Evolutionary conservation across 805 yeast species (phyloP), one percentile per base, ranked within the genome.

Genomic region (Brettanomyces custersianus): DNA sequence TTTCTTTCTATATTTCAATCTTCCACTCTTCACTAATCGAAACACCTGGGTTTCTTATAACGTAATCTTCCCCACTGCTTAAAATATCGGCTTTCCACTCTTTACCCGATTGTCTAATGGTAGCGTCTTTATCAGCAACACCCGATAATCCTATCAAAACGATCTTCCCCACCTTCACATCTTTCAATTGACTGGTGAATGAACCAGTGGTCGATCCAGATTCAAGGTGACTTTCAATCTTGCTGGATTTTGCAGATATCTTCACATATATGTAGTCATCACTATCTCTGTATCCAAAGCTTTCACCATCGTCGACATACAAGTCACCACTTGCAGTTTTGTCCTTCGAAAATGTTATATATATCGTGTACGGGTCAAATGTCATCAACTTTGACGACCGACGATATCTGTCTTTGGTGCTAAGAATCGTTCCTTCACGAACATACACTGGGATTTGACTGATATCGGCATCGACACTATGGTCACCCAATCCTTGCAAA

Each of bases 301-400:
- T 66, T 46, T 78, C 82, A 12, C 94, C 95, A 56, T 88, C 97
- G 54, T 88, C 97, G 25, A 81, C 57, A 54, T 87, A 88, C 22
- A 88, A 53, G 13, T 60, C 55, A 4, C 63, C 64, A 2, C 83
- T 82, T 0, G 56, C 55, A 5, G 47, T 43, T 1, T 77, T 78
- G 2, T 59, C 46, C 3, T 50, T 45, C 2, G 32, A 20, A 9
- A 78, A 65, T 0, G 83, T 84, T 29, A 88, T 59, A 2, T 79
- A 66, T 25, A 88, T 48, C 0, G 94, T 81, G 53, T 77, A 85
- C 4, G 96, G 95, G 53, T 88, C 97, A 43, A 68, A 60, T 19
- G 53, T 62, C 90, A 82, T 84, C 42, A 83, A 60, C 51, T 68
- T 75, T 3, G 94, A 60, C 0, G 95, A 82, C 44, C 97, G 72